These are phyloP conservation scores for Peniophora sp. DNA, from an alignment of 1,284 basidiomycete genomes.

Conservation along the genomic window DNA sequence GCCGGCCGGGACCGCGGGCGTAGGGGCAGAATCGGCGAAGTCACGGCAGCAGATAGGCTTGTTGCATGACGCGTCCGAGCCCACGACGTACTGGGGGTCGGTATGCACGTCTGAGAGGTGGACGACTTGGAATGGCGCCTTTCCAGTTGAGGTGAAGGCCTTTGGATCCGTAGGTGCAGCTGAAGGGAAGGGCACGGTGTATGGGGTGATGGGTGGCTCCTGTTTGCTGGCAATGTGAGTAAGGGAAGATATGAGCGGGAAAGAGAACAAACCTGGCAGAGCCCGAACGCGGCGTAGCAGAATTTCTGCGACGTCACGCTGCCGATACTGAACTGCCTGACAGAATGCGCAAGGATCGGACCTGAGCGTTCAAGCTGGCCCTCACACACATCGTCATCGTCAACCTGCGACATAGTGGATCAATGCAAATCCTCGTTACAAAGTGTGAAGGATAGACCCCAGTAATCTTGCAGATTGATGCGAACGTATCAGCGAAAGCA, in stretches of 20 bases:
- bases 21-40: slow-evolving; percentile 30
- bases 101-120: slow-evolving; percentile 52
- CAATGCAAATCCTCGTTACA: no score
- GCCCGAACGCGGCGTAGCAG: slow-evolving; percentile 47
- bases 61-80: slow-evolving; percentile 45
- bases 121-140: slow-evolving; percentile 38
- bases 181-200: slow-evolving; percentile 36
- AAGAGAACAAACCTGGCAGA: slow-evolving; percentile 34
- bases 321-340: slow-evolving; percentile 38
- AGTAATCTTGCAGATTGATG: slow-evolving; percentile 31
- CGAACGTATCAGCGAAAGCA: slow-evolving; percentile 30
- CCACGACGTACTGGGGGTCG: slow-evolving; percentile 41
- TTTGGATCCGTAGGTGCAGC: slow-evolving; percentile 27
- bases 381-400: slow-evolving; percentile 44
- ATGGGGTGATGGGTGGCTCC: slow-evolving; percentile 27
- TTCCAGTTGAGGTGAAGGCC: slow-evolving; percentile 27
- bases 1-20: slow-evolving; percentile 33
- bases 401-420: slow-evolving; percentile 19
- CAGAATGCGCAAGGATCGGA: slow-evolving; percentile 49
- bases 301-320: slow-evolving; percentile 46
- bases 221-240: no score
- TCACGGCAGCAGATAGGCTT: slow-evolving; percentile 54
- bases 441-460: slow-evolving; percentile 23
- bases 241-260: no score
- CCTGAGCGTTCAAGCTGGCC: slow-evolving; percentile 42